Conservation (phyloP, 2,329 filamentous ascomycete species). For the Colletotrichum euphorbiae region DNA sequence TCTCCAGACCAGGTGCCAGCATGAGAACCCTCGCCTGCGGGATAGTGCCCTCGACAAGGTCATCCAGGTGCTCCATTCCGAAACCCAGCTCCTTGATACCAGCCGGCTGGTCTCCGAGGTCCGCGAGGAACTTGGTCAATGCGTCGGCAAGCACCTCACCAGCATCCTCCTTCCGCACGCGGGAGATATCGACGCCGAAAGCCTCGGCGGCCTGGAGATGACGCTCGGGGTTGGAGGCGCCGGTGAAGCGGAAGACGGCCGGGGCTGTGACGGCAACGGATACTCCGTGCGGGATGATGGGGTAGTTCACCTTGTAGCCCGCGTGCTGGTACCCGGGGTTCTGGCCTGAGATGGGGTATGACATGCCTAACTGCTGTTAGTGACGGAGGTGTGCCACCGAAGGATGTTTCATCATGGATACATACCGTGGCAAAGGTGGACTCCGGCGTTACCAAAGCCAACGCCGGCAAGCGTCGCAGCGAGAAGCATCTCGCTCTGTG, state of each 20-base stretch:
- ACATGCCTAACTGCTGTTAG: conserved; percentile 75
- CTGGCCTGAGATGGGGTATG: conserved; percentile 95
- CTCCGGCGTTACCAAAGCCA: conserved; percentile 96
- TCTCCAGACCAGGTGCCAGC: conserved; percentile 84
- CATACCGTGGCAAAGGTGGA: conserved; percentile 78
- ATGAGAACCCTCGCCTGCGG: conserved; percentile 92
- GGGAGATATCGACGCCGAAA: conserved; percentile 89
- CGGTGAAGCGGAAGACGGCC: conserved; percentile 94
- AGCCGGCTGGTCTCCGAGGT: conserved; percentile 88
- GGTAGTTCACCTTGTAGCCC: conserved; percentile 81
- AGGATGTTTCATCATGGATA: conserved; percentile 6
- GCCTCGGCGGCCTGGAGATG: conserved; percentile 90
- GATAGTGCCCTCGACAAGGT: conserved; percentile 91
- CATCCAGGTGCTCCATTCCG: conserved; percentile 77
- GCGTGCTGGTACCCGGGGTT: conserved; percentile 69
- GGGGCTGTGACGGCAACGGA: conserved; percentile 94
- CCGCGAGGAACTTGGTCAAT: conserved; percentile 81
- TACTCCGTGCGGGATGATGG: conserved; percentile 95
- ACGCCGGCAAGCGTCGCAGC: conserved; percentile 94
- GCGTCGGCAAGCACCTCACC: conserved; percentile 91
- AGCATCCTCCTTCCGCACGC: conserved; percentile 89
- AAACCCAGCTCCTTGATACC: conserved; percentile 90
- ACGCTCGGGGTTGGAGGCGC: conserved; percentile 88
- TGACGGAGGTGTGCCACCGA: neutral
- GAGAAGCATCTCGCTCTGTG: conserved; percentile 94